phyloP scores from a whole-genome alignment of 495 filamentous ascomycete genomes.

The Sabuloglossum arenarium region DNA sequence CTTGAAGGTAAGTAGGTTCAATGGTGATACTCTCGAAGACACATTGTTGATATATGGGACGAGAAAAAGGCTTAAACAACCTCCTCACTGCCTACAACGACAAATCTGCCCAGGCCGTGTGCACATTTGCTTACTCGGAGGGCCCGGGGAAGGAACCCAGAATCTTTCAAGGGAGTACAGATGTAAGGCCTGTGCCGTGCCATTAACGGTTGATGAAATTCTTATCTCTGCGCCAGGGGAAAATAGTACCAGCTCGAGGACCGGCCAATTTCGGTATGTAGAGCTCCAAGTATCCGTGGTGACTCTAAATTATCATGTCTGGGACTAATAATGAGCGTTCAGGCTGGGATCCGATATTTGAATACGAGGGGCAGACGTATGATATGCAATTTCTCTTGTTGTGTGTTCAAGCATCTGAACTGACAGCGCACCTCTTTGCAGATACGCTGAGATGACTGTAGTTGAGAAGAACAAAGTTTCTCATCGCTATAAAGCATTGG shows the following conservation, averaged over 20 bases:
- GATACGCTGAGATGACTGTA: slow-evolving; percentile 89
- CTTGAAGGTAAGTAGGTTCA: slow-evolving; percentile 12
- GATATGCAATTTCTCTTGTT: slow-evolving; percentile 5
- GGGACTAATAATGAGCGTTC: background rate
- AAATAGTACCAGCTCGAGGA: slow-evolving; percentile 58
- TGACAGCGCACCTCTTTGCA: slow-evolving; percentile 8
- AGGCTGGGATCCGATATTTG: slow-evolving; percentile 96
- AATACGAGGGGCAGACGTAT: slow-evolving; percentile 79
- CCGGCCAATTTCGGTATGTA: slow-evolving; percentile 63
- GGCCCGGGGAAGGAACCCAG: slow-evolving; percentile 69
- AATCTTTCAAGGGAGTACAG: slow-evolving; percentile 79
- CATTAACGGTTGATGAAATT: background rate
- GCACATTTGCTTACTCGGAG: slow-evolving; percentile 81
- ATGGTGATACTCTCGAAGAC: background rate
- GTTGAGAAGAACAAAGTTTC: slow-evolving; percentile 81
- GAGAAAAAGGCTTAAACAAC: slow-evolving; percentile 58
- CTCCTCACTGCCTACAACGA: slow-evolving; percentile 77
- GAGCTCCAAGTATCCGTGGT: slow-evolving; percentile 7
- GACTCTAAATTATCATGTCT: background rate
- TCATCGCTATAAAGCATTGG: slow-evolving; percentile 68
- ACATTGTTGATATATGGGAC: background rate
- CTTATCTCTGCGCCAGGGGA: slow-evolving; percentile 25
- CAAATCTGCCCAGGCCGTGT: slow-evolving; percentile 79
- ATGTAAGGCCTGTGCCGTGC: slow-evolving; percentile 12
- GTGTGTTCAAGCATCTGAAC: background rate